Base-by-base conservation (phyloP, 2,329 filamentous ascomycete species). In the Talaromyces sp. region DNA sequence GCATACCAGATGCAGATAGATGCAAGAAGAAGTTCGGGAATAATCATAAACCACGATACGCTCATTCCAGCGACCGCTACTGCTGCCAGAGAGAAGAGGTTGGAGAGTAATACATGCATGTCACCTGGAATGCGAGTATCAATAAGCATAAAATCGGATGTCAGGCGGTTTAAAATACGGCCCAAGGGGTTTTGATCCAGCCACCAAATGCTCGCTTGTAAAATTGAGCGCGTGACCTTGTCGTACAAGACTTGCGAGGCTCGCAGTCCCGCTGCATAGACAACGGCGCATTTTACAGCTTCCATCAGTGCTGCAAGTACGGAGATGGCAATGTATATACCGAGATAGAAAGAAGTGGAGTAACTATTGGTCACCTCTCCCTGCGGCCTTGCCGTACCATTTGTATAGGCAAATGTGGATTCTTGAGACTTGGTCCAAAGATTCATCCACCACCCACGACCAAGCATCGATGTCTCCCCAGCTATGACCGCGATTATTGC, bases 161-260 rank as follows among this genome's bases (percentile, higher is more conserved):
- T 91, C 71, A 92, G 91, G 1, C 90, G 83, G 74, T 93, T 93
- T 21, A 92, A 78, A 41, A 92, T 84, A 52, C 90, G 84, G 2
- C 90, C 90, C 1, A 91, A 79, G 0, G 90, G 90, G 0, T 91
- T 87, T 0, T 89, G 92, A 69, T 93, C 90, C 41, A 93, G 80
- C 88, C 89, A 92, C 62, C 89, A 80, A n/a, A 92, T 78, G 1
- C 88, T 89, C 6, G 89, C 86, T 19, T 88, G 83, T 3, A 93
- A 79, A 11, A 93, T 81, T 0, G 84, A 80, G 65, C 84, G 85
- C 50, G 87, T 84, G 63, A 92, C 82, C 56, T 82, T 82, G 24
- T 85, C 80, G 64, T 92, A 93, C 3, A 92, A 78, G 51, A 76
- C 76, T 43, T 85, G 80, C n/a, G 88, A 91, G 3, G 89, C 89